phyloP scores from a whole-genome alignment of 768 basidiomycete genomes.

The Saitozyma sp. region DNA sequence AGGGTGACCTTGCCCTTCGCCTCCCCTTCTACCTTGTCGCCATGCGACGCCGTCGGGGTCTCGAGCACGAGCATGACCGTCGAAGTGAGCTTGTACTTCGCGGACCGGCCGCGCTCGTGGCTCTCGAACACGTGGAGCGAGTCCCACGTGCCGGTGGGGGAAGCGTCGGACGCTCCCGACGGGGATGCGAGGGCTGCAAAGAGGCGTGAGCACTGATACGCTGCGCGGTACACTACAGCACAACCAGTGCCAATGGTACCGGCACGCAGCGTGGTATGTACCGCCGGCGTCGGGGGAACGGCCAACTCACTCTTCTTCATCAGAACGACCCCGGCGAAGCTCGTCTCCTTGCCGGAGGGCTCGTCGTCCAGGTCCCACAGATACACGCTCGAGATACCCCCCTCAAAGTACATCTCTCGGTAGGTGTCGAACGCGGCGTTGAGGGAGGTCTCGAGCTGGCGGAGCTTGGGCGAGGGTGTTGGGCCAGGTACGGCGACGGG shows the following conservation, averaged over 20 bases:
- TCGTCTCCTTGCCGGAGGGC: slow-evolving; percentile 49
- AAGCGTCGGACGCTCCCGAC: too few species aligned
- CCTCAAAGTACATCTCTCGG: slow-evolving; percentile 98
- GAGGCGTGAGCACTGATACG: too few species aligned
- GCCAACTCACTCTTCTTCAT: slow-evolving; percentile 78
- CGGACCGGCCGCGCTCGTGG: slow-evolving; percentile 83
- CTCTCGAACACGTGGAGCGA: slow-evolving; percentile 98
- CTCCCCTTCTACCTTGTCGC: slow-evolving; percentile 54
- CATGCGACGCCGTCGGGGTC: slow-evolving; percentile 52
- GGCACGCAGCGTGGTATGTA: background rate
- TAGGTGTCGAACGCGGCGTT: slow-evolving; percentile 98
- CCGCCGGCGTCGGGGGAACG: background rate
- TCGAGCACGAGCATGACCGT: slow-evolving; percentile 93
- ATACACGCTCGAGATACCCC: slow-evolving; percentile 95
- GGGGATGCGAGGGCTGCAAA: too few species aligned
- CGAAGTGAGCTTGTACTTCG: slow-evolving; percentile 95
- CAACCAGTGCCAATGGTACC: background rate
- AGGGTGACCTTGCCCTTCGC: slow-evolving; percentile 74
- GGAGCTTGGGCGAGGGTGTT: slow-evolving; percentile 74
- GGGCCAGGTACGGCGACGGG: slow-evolving; percentile 88
- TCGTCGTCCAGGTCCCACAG: slow-evolving; percentile 98
- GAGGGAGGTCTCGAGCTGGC: slow-evolving; percentile 86
- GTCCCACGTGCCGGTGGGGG: slow-evolving; percentile 78
- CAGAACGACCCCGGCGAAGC: slow-evolving; percentile 93
- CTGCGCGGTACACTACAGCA: background rate